These are phyloP conservation scores for Diplodia sapinea DNA, from an alignment of 2,329 filamentous ascomycete species.

Conservation along the genomic window DNA sequence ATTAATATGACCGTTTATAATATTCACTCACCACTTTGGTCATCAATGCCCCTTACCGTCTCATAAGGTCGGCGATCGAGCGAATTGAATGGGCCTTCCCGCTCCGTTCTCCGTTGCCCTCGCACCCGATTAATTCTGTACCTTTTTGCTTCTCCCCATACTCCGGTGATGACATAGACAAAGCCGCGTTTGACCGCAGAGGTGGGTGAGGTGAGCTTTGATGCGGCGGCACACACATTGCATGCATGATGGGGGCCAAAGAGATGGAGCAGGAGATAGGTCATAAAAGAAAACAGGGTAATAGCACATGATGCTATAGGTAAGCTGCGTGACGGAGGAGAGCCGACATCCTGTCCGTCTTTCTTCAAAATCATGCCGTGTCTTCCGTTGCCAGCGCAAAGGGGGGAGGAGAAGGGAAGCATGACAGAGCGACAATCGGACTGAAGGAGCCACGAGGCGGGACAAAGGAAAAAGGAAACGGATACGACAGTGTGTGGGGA, in stretches of 20 bases:
- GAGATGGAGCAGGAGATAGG: not conserved
- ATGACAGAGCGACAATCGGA: not conserved
- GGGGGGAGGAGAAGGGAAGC: not conserved
- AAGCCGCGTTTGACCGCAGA: not conserved
- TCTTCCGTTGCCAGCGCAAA: not conserved
- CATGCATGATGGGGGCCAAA: not conserved
- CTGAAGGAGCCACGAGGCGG: too few species aligned
- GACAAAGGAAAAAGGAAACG: not conserved
- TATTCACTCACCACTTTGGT: not conserved
- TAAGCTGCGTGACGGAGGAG: not conserved
- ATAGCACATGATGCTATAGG: not conserved
- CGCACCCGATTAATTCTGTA: not conserved
- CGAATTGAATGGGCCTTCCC: too few species aligned
- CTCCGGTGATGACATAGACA: not conserved
- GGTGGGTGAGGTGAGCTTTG: not conserved
- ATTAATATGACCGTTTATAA: not conserved
- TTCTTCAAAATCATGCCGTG: not conserved
- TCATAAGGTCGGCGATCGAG: not conserved
- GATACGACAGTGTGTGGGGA: not conserved
- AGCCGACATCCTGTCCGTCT: not conserved
- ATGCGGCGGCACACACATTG: not conserved
- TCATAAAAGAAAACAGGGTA: not conserved
- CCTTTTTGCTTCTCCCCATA: not conserved
- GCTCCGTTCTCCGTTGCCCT: not conserved
- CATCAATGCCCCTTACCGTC: not conserved